These are phyloP conservation scores for Platanthera guangdongensis DNA, from an alignment of 106 monocot genomes.

Conservation along the genomic window DNA sequence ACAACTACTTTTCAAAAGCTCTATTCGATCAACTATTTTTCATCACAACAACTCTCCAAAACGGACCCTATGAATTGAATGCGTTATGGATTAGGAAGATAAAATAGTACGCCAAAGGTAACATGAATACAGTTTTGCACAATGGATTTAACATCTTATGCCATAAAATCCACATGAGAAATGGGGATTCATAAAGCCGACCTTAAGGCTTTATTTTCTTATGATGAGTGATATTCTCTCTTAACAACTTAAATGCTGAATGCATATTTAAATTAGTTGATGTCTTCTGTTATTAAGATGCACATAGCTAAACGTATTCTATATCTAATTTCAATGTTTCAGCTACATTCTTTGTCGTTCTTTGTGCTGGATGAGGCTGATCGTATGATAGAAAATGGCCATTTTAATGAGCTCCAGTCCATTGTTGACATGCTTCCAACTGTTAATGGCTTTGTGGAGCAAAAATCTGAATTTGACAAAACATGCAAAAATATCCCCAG, in stretches of 20 bases:
- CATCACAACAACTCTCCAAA: too few relatives aligned
- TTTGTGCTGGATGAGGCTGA: constrained; percentile 99
- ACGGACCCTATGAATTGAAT: too few relatives aligned
- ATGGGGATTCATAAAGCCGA: too few relatives aligned
- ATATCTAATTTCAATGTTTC: constrained; percentile 14
- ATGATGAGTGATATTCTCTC: neutral
- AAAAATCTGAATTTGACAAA: constrained; percentile 15
- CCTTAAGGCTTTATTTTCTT: too few relatives aligned
- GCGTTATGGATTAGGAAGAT: too few relatives aligned
- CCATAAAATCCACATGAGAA: too few relatives aligned
- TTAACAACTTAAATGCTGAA: neutral
- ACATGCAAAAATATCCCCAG: constrained; percentile 36
- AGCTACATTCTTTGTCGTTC: constrained; percentile 88
- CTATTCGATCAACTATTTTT: too few relatives aligned
- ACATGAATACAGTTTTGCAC: too few relatives aligned
- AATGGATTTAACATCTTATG: too few relatives aligned
- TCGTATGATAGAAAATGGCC: constrained; percentile 92
- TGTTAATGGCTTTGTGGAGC: constrained; percentile 12
- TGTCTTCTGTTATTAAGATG: neutral
- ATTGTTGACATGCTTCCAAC: constrained; percentile 90
- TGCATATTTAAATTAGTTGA: neutral
- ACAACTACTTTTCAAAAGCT: too few relatives aligned
- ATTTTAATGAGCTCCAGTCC: constrained; percentile 89
- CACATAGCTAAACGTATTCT: neutral
- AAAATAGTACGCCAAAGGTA: too few relatives aligned